Evolutionary conservation across 257 asterid species (phyloP).

Genomic region (Ajuga chamaepitys): DNA sequence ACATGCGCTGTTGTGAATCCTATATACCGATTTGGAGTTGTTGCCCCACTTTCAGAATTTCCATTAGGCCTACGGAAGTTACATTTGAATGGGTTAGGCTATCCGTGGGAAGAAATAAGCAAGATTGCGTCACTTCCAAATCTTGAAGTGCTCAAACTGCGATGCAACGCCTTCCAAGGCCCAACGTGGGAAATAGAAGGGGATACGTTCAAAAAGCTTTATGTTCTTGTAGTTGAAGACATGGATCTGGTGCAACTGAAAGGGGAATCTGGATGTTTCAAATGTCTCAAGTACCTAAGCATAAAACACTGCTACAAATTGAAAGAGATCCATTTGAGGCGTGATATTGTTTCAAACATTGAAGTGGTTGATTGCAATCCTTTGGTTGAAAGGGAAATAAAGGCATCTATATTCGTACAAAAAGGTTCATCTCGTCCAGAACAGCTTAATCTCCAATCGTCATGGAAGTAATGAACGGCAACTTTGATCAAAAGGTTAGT

Average conservation of each 20-base stretch:
- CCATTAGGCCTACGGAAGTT: neutral
- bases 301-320: neutral
- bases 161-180: neutral
- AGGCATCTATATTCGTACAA: no score
- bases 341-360: no score
- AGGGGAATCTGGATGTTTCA: neutral
- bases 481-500: no score
- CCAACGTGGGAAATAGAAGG: neutral
- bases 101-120: neutral
- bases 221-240: neutral
- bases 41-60: neutral
- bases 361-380: no score
- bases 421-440: no score
- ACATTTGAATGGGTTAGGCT: neutral
- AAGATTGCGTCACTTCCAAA: neutral
- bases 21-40: no score
- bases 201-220: no score
- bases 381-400: no score
- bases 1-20: neutral
- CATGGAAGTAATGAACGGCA: no score
- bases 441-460: no score
- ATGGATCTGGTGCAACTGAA: neutral
- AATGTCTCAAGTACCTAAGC: neutral
- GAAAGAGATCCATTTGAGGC: no score
- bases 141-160: neutral